A percentile compares a stretch with the other conserved stretches of the same genome.
phyloP scores from a whole-genome alignment of 2,329 filamentous ascomycete species.

The Claviceps humidiphila region DNA sequence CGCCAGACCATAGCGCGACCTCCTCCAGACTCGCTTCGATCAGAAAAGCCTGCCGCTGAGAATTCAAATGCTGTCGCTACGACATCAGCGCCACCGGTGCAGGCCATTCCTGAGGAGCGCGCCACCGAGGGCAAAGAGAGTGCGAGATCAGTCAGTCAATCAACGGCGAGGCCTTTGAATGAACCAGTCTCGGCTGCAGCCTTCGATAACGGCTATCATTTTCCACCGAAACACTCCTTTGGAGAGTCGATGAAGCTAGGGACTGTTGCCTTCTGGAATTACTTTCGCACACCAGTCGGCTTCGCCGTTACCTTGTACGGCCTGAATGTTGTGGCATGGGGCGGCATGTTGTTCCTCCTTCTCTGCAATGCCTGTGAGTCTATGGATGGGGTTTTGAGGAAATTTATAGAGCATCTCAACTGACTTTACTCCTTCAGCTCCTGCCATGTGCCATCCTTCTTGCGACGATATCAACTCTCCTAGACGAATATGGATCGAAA shows the following conservation, averaged over 20 bases:
- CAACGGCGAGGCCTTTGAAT: constrained; percentile 8
- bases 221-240: constrained; percentile 47
- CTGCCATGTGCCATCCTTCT: constrained; percentile 56
- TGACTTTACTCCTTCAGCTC: constrained; percentile 21
- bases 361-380: constrained; percentile 50
- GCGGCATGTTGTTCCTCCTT: constrained; percentile 79
- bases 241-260: constrained; percentile 45
- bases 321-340: constrained; percentile 77
- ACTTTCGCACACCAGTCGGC: constrained; percentile 60
- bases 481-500: constrained; percentile 74
- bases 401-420: not conserved
- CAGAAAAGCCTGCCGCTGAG: constrained; percentile 6
- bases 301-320: constrained; percentile 69
- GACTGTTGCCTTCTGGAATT: constrained; percentile 53
- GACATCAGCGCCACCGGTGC: not conserved
- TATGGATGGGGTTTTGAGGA: not conserved
- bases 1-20: constrained; percentile 11
- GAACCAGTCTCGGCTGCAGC: constrained; percentile 22
- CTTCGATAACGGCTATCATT: constrained; percentile 53
- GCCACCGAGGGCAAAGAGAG: constrained; percentile 3
- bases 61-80: not conserved
- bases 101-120: constrained; percentile 2
- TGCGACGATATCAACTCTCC: constrained; percentile 65
- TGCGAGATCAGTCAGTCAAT: constrained; percentile 9
- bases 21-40: constrained; percentile 8